Percentiles rank a stretch among this genome's conserved stretches.
phyloP scores from a whole-genome alignment of 129 eudicot species.

The Flaveria ramosissima region DNA sequence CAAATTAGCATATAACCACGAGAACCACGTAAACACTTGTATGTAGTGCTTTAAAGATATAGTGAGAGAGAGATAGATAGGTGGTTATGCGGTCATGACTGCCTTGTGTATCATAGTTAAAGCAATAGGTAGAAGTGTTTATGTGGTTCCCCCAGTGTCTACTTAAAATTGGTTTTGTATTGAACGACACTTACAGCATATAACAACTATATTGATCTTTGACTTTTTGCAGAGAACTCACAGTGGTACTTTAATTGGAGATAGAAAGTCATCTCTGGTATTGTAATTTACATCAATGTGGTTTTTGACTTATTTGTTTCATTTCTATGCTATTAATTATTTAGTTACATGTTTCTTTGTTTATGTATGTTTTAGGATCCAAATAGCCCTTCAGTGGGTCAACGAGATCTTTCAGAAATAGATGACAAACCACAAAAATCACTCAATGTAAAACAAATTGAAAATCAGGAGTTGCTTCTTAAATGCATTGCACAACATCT shows the following conservation, averaged over 20 bases:
- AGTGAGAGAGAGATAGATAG: neutral
- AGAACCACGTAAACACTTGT: neutral
- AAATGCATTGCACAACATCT: slow-evolving; percentile 74
- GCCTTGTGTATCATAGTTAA: neutral
- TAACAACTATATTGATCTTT: slow-evolving; percentile 23
- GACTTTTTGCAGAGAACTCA: slow-evolving; percentile 69
- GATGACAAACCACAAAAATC: slow-evolving; percentile 94
- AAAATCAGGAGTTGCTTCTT: slow-evolving; percentile 82
- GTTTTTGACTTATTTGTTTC: slow-evolving; percentile 3
- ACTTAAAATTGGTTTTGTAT: neutral
- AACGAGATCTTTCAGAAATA: slow-evolving; percentile 52
- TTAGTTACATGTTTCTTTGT: slow-evolving; percentile 11
- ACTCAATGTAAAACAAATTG: slow-evolving; percentile 93
- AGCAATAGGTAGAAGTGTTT: neutral
- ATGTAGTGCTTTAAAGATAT: neutral
- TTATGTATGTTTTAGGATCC: slow-evolving; percentile 53
- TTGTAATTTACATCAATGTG: neutral
- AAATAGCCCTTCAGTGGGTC: slow-evolving; percentile 64
- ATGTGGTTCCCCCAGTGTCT: neutral
- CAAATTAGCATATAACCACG: neutral
- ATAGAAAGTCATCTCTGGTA: slow-evolving; percentile 64
- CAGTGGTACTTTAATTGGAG: slow-evolving; percentile 60
- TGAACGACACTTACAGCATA: neutral
- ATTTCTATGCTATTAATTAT: slow-evolving; percentile 7
- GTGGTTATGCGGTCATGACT: neutral